Base-by-base conservation (phyloP, 2,329 filamentous ascomycete genomes). In the Onygenales sp. region DNA sequence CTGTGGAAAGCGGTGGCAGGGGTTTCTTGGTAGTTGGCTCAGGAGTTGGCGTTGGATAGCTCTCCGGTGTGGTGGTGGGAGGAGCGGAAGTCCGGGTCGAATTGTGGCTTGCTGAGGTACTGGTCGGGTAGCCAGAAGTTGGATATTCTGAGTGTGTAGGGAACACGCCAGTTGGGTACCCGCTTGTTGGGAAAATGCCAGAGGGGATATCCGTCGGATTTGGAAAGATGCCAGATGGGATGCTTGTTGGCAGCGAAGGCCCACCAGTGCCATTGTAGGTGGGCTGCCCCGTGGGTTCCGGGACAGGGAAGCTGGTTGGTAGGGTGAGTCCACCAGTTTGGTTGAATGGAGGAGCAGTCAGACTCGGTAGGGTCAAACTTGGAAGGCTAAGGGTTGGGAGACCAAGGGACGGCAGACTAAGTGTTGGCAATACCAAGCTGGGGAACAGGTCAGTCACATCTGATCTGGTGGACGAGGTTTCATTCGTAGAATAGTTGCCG, bases 201-300 rank as follows among this genome's bases (percentile, higher is more conserved):
- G 56, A 54, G 9, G 51, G 57, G 31, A 53, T 55, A 8, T 56
- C 58, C 17, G 59, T 58, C 13, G 60, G 57, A 32, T 54, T 57
- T 21, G 54, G 57, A 14, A 55, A 59, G 11, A 56, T 54, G 6
- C 55, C 54, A 42, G 51, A 51, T 53, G 57, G 54, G 13, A 60
- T 58, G 45, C 51, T 54, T 11, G 54, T 55, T 33, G 55, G 53
- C 2, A 55, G 52, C 2, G 56, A 51, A 37, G 52, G 44, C 42
- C 13, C 37, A 49, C 48, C 47, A n/a, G 52, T 52, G 36, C 49
- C 57, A 34, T 55, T 56, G 31, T 54, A 44, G 43, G 58, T 62
- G 45, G 52, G 57, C 47, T 27, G 21, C 21, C 21, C 21, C 21
- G 21, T 27, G 21, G 21, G 21, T 27, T 27, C 21, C 21, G 21